Base-by-base conservation (phyloP, 768 basidiomycete genomes). In the Naganishia onofrii region DNA sequence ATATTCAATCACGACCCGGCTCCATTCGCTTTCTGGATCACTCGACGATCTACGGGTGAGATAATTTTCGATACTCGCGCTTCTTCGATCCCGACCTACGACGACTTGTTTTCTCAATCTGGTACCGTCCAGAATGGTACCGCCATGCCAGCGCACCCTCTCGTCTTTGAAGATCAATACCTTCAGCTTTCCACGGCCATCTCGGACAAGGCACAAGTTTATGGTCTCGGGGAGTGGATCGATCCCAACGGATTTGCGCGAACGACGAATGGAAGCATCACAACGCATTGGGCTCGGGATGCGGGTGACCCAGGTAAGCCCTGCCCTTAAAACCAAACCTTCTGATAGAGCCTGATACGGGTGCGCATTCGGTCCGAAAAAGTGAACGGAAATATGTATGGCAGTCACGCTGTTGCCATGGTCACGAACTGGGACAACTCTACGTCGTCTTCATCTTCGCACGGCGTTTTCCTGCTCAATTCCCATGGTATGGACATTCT, bases 21-120 rank as follows among this genome's bases (percentile, higher is more conserved):
- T 0, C 90, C 90, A 0, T 91, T 91, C 76, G 86, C 87, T 1
- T 91, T 91, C 77, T 91, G 89, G 89, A 87, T 91, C 72, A 89
- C 88, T 0, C 86, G 89, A 53, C 85, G 87, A 28, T 85, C 86
- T 3, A 54, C 88, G 87, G 64, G 72, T n/a, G 77, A 76, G n/a
- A 66, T 78, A 58, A 78, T 91, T 28, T 91, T 91, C 74, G 89
- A 91, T 74, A 91, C 90, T 0, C 85, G 90, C 51, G 77, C 84
- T 10, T 73, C 84, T 0, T 89, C 88, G 0, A 82, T 91, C 10
- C 89, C 89, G 0, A 70, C 82, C 3, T 85, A 88, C 2, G 86
- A 87, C 0, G 86, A 86, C 38, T 81, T 85, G 9, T 70, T 73
- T n/a, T 84, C 88, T 13, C 84, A 86, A 46, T 36, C 83, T 0